Evolutionary conservation across 495 filamentous ascomycete species (phyloP), one percentile per base, ranked within the genome.

Genomic region (Penicillium longicatenatum): DNA sequence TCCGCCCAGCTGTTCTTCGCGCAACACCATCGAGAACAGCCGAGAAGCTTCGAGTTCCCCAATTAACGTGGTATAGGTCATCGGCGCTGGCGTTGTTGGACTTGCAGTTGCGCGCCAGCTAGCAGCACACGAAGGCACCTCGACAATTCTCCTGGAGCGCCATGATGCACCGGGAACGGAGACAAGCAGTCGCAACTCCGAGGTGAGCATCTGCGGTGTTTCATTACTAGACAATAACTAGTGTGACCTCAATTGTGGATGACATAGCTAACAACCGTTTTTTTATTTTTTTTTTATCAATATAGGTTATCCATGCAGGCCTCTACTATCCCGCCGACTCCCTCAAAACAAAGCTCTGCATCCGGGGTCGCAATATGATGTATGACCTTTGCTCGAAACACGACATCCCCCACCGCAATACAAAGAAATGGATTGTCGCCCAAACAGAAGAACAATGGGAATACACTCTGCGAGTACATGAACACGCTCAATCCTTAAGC

Each of bases 361-460:
- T 97, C 63, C 66, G 71, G 44, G 94, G 94, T 55, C 84, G 84
- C 50, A 63, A 86, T 41, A 77, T 90, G 73, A 76, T 98, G 61
- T 98, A 98, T 74, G 78, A 79, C 10, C 84, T 93, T 49, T 97
- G 93, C 79, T 66, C 75, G 1, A 70, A 74, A 19, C 73, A 89
- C 66, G 60, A 67, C 39, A 88, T 98, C 51, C 87, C 88, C 0
- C 81, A 92, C 75, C 77, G 77, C 56, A 88, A 87, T 67, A 86
- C 82, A 19, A 92, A 91, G 44, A 98, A 98, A 79, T 97, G 95
- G 92, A 87, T 98, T 62, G 87, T 98, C 1, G 93, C 94, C 2
- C 95, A 98, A 74, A 86, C 83, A 47, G 74, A 76, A 9, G 72
- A 77, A 37, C 89, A 97, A 69, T 84, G 82, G 72, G 82, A 79